These are phyloP conservation scores for Centella asiatica DNA, from an alignment of 129 eudicot genomes.

Conservation along the genomic window DNA sequence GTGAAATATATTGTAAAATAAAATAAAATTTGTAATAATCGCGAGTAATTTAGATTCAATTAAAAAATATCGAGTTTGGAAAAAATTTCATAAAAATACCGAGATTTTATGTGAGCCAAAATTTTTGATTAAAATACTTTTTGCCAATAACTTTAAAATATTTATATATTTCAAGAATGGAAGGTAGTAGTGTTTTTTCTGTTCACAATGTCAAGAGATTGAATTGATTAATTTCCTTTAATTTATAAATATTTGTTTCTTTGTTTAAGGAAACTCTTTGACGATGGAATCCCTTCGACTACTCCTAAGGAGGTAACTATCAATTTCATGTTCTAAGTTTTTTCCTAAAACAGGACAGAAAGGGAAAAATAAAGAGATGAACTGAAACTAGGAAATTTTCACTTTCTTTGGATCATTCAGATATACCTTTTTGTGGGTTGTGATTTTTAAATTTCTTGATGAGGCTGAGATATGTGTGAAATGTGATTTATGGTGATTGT, in stretches of 20 bases:
- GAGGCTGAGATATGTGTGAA: neutral
- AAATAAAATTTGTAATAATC: too few species aligned
- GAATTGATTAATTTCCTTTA: neutral
- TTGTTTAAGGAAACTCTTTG: constrained; percentile 48
- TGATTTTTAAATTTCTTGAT: neutral
- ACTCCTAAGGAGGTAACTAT: constrained; percentile 26
- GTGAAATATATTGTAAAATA: too few species aligned
- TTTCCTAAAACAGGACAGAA: neutral
- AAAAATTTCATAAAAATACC: too few species aligned
- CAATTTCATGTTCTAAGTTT: neutral
- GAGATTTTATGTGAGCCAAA: too few species aligned
- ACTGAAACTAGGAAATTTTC: neutral
- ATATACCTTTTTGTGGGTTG: too few species aligned
- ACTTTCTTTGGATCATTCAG: neutral
- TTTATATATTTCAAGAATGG: constrained; percentile 27
- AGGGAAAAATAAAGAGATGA: neutral
- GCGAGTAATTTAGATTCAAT: too few species aligned
- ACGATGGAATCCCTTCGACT: constrained; percentile 21
- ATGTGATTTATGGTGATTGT: neutral
- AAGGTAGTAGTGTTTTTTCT: constrained; percentile 35
- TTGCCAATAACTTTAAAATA: too few species aligned
- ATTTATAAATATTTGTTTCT: constrained; percentile 3
- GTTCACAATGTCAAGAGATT: neutral
- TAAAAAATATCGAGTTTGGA: too few species aligned
- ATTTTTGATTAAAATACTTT: too few species aligned